Conservation (phyloP, 179 eudicot genomes). For the Patellifolia procumbens region DNA sequence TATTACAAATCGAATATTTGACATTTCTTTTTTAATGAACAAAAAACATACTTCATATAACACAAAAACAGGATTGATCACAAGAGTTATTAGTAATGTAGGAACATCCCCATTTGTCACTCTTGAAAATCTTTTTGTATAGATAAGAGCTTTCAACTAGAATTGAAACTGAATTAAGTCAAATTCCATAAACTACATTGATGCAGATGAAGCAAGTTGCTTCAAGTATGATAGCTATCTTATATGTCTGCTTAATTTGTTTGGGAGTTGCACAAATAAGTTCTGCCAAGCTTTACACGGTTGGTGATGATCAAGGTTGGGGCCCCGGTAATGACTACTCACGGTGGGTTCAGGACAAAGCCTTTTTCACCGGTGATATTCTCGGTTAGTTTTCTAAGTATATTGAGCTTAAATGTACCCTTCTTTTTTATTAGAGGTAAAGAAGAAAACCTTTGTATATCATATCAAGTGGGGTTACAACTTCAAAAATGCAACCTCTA, state of each 20-base stretch:
- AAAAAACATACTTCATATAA: no score
- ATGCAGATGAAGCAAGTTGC: not conserved
- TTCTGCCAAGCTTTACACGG: constrained; percentile 14
- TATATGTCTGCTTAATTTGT: not conserved
- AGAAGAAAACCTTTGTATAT: no score
- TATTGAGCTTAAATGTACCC: no score
- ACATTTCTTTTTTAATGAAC: no score
- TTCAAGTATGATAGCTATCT: not conserved
- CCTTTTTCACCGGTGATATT: constrained; percentile 16
- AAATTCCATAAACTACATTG: not conserved
- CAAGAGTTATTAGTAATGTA: no score
- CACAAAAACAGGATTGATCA: no score
- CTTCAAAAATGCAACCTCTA: no score
- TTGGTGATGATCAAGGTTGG: constrained; percentile 22
- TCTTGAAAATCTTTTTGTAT: not conserved
- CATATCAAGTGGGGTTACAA: no score
- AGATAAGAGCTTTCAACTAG: not conserved
- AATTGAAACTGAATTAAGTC: not conserved
- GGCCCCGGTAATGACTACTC: constrained; percentile 22
- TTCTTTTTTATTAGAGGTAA: no score
- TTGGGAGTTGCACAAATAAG: constrained; percentile 4
- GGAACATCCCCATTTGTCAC: not conserved
- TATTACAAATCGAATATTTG: no score
- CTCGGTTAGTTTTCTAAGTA: constrained; percentile 16
- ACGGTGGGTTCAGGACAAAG: constrained; percentile 23